phyloP scores from a whole-genome alignment of 495 filamentous ascomycete species.

The Penicillium desertorum region DNA sequence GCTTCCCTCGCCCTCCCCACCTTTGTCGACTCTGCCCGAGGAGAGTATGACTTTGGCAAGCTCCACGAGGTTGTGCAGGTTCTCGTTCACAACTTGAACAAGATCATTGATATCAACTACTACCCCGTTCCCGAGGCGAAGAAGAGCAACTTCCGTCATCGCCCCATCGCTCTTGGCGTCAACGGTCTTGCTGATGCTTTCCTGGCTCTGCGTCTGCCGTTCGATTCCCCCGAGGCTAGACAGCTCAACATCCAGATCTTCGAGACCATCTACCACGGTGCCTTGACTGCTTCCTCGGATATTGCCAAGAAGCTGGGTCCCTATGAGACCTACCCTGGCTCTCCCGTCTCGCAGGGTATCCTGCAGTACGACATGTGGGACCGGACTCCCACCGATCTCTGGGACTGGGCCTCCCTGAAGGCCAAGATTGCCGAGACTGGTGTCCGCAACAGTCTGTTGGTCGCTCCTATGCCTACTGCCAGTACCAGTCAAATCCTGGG shows the following conservation, averaged over 20 bases:
- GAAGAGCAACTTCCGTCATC: constrained; percentile 92
- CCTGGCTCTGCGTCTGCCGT: constrained; percentile 92
- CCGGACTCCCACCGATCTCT: constrained; percentile 85
- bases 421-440: constrained; percentile 86
- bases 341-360: constrained; percentile 90
- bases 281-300: constrained; percentile 82
- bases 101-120: constrained; percentile 95
- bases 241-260: constrained; percentile 98
- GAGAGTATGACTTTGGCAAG: constrained; percentile 89
- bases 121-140: constrained; percentile 93
- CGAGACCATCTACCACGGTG: constrained; percentile 98
- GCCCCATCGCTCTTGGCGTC: constrained; percentile 93
- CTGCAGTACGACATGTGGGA: constrained; percentile 99
- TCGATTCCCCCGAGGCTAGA: constrained; percentile 90
- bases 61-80: constrained; percentile 90
- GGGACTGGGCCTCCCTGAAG: constrained; percentile 94
- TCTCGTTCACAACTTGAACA: constrained; percentile 90
- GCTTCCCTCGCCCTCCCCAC: constrained; percentile 89
- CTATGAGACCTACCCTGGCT: constrained; percentile 89
- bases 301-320: constrained; percentile 78
- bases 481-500: constrained; percentile 95
- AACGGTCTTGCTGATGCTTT: constrained; percentile 99
- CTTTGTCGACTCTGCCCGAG: constrained; percentile 78
- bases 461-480: constrained; percentile 97
- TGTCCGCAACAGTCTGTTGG: constrained; percentile 88